phyloP scores from a whole-genome alignment of 805 yeast genomes.

The Candida sanyiensis region DNA sequence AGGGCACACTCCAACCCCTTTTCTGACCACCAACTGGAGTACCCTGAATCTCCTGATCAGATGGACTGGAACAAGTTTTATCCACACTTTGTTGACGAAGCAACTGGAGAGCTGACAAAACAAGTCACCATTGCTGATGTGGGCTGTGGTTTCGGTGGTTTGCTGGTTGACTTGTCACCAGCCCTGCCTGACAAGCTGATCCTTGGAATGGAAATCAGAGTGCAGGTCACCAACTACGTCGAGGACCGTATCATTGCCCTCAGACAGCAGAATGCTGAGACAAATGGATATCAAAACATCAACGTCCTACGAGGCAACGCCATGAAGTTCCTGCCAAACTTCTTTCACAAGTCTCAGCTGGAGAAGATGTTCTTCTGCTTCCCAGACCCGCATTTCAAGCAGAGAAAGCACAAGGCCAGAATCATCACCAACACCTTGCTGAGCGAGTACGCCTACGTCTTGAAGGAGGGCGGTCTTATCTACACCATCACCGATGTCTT shows the following conservation, averaged over 20 bases:
- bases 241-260: constrained; percentile 92
- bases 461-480: constrained; percentile 79
- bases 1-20: constrained; percentile 98
- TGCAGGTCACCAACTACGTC: constrained; percentile 94
- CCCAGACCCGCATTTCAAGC: constrained; percentile 99
- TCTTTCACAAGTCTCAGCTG: constrained; percentile 76
- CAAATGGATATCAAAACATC: constrained; percentile 66
- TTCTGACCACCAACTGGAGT: constrained; percentile 88
- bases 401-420: constrained; percentile 95
- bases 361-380: constrained; percentile 95
- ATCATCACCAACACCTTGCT: constrained; percentile 85
- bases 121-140: constrained; percentile 87
- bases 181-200: constrained; percentile 68
- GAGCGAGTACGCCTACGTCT: constrained; percentile 87
- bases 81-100: constrained; percentile 50
- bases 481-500: constrained; percentile 95
- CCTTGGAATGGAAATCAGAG: constrained; percentile 96
- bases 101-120: constrained; percentile 37
- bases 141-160: constrained; percentile 97
- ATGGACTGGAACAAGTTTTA: constrained; percentile 86
- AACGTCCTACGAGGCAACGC: constrained; percentile 92
- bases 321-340: constrained; percentile 95
- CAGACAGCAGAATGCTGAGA: constrained; percentile 39
- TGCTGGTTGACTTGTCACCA: constrained; percentile 73
- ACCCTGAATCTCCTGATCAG: constrained; percentile 70